Evolutionary conservation across 176 grass and related monocot genomes (phyloP).

Genomic region (Zea luxurians): DNA sequence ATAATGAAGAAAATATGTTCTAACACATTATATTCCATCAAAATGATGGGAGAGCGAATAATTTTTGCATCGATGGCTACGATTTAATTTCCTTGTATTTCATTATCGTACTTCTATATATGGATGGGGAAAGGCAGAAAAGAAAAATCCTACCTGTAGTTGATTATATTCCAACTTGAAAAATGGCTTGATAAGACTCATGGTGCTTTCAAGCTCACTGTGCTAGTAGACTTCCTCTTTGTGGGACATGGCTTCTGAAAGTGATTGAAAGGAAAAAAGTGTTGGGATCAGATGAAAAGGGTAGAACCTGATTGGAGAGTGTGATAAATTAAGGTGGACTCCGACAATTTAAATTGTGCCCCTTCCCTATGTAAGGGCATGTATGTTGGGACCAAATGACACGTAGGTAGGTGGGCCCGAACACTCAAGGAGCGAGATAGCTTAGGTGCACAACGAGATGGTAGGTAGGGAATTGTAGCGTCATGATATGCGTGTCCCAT

Average conservation of each 20-base stretch:
- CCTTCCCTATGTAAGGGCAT: no score
- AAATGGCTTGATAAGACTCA: slow-evolving; percentile 41
- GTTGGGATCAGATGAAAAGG: slow-evolving; percentile 26
- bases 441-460: no score
- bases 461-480: no score
- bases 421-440: no score
- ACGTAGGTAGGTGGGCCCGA: no score
- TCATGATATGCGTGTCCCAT: no score
- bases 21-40: slow-evolving; percentile 22
- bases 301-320: slow-evolving; percentile 1
- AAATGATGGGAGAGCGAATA: not conserved
- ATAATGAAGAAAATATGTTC: slow-evolving; percentile 11
- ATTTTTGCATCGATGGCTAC: not conserved
- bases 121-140: slow-evolving; percentile 26
- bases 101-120: slow-evolving; percentile 25
- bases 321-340: slow-evolving; percentile 20
- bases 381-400: no score
- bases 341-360: not conserved
- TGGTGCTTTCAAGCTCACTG: slow-evolving; percentile 52
- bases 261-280: slow-evolving; percentile 32
- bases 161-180: slow-evolving; percentile 31
- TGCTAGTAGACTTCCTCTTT: slow-evolving; percentile 53
- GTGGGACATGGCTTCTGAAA: slow-evolving; percentile 48
- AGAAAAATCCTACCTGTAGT: slow-evolving; percentile 30
- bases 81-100: slow-evolving; percentile 3